phyloP scores from a whole-genome alignment of 192 early-diverging fungal species.

The Haplosporangium gracile region DNA sequence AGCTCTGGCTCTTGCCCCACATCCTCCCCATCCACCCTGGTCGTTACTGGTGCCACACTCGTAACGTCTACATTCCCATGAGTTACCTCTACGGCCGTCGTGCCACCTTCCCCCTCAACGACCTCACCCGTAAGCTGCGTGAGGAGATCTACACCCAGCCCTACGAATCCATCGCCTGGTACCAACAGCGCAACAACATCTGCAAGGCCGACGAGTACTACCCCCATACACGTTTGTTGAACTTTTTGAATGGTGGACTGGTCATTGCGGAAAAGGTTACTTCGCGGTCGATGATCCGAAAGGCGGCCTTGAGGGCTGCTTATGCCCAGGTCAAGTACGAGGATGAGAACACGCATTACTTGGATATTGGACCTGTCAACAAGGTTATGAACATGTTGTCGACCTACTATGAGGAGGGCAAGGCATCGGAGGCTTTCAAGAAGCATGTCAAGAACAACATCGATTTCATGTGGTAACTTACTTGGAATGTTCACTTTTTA shows the following conservation, averaged over 20 bases:
- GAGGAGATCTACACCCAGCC: conserved; percentile 92
- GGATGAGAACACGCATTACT: conserved; percentile 88
- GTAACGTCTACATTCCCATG: conserved; percentile 97
- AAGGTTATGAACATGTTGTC: conserved; percentile 94
- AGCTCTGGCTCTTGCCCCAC: conserved; percentile 91
- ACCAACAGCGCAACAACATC: conserved; percentile 84
- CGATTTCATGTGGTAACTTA: conserved; percentile 88
- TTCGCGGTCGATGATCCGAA: conserved; percentile 63
- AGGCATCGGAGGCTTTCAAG: conserved; percentile 83
- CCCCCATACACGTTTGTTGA: conserved; percentile 84
- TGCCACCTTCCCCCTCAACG: conserved; percentile 69
- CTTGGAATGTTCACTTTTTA: neutral
- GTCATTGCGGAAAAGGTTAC: conserved; percentile 77
- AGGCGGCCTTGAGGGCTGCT: conserved; percentile 78
- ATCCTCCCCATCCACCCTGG: conserved; percentile 87
- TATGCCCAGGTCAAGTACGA: conserved; percentile 89
- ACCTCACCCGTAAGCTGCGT: conserved; percentile 82
- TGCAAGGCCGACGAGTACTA: conserved; percentile 85
- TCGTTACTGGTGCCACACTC: conserved; percentile 95
- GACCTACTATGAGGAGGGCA: conserved; percentile 88
- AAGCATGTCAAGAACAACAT: conserved; percentile 76
- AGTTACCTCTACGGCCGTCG: conserved; percentile 87
- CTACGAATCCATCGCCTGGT: conserved; percentile 91
- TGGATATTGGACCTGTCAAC: conserved; percentile 96
- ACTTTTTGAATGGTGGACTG: conserved; percentile 76